These are phyloP conservation scores for Adansonia digitata DNA, from an alignment of 345 rosid species.

Conservation along the genomic window DNA sequence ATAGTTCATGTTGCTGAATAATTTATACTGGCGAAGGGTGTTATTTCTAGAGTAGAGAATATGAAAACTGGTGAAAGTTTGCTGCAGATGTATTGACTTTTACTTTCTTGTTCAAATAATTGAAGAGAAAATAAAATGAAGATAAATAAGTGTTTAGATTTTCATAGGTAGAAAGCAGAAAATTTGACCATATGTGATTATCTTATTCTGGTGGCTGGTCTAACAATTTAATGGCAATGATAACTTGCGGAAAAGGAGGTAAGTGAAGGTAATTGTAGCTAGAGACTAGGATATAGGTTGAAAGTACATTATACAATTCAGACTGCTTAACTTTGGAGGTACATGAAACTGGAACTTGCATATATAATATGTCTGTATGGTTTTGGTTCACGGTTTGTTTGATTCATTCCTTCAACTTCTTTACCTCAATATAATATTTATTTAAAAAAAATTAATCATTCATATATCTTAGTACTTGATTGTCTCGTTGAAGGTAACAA, in stretches of 20 bases:
- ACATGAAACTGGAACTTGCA: background rate
- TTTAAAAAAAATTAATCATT: background rate
- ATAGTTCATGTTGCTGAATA: background rate
- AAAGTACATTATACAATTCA: background rate
- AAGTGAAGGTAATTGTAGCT: background rate
- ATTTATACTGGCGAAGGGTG: background rate
- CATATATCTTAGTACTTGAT: background rate
- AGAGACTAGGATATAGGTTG: background rate
- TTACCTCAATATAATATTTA: background rate
- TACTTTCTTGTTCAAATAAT: background rate
- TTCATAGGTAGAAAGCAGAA: background rate
- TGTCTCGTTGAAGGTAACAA: background rate
- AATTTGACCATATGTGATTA: background rate
- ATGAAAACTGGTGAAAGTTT: background rate
- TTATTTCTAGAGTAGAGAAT: background rate
- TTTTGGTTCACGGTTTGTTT: background rate
- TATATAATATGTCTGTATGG: background rate
- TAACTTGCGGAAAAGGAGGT: background rate
- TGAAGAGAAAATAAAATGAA: background rate
- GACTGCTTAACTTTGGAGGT: background rate
- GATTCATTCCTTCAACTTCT: background rate
- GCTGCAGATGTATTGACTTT: background rate
- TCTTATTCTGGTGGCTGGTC: background rate
- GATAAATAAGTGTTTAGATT: background rate
- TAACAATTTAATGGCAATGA: background rate